Conservation (phyloP, 2,329 filamentous ascomycete species). For the Talaromyces albobiverticillius region DNA sequence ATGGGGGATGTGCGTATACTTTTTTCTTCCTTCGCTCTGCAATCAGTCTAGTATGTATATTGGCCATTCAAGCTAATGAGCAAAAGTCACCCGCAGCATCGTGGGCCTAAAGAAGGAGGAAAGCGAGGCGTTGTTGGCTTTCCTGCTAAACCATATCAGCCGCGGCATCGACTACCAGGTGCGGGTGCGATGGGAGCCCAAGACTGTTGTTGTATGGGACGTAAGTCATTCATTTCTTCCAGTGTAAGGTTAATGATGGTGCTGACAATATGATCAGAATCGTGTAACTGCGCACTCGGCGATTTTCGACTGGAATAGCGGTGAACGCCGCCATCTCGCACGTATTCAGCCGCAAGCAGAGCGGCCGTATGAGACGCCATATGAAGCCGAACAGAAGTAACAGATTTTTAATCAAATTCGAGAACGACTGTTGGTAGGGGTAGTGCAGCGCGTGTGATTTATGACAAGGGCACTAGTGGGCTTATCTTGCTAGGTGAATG, state of each 20-base stretch:
- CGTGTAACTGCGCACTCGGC: slow-evolving; percentile 38
- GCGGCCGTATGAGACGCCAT: slow-evolving; percentile 13
- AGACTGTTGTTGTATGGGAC: slow-evolving; percentile 33
- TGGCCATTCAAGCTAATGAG: not conserved
- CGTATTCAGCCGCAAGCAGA: slow-evolving; percentile 30
- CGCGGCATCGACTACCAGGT: slow-evolving; percentile 21
- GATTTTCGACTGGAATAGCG: slow-evolving; percentile 27
- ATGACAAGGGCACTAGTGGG: too few species aligned
- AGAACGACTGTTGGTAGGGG: too few species aligned
- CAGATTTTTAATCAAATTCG: too few species aligned
- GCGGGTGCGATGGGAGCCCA: slow-evolving; percentile 25
- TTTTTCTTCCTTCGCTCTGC: not conserved
- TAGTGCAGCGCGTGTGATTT: too few species aligned
- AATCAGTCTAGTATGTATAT: not conserved
- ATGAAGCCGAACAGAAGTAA: not conserved
- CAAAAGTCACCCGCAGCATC: slow-evolving; percentile 26
- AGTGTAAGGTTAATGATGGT: slow-evolving; percentile 26
- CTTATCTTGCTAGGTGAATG: too few species aligned
- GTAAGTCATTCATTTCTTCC: slow-evolving; percentile 33
- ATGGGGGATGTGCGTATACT: slow-evolving; percentile 28
- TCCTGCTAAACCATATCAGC: slow-evolving; percentile 27
- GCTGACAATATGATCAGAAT: slow-evolving; percentile 30
- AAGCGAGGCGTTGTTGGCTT: slow-evolving; percentile 38
- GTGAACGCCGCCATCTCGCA: slow-evolving; percentile 26
- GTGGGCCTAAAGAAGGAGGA: slow-evolving; percentile 45